These are phyloP conservation scores for Cylindrodendrum hubeiense DNA, from an alignment of 2,329 filamentous ascomycete genomes.

Conservation along the genomic window DNA sequence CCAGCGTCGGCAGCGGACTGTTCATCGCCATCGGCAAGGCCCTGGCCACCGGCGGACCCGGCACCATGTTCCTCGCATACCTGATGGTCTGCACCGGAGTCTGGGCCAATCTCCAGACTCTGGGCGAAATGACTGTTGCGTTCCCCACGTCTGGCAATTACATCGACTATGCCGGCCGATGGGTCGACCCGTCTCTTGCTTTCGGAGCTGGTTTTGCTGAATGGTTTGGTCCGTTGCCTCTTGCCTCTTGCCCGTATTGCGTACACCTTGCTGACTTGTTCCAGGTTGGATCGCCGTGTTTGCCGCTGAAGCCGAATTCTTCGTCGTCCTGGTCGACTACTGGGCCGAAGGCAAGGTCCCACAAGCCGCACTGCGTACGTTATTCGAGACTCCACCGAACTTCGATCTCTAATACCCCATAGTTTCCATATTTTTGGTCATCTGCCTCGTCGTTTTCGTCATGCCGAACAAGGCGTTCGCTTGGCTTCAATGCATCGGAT, in stretches of 20 bases:
- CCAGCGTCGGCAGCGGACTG: slow-evolving; percentile 34
- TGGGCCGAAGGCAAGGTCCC: slow-evolving; percentile 30
- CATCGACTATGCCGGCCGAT: slow-evolving; percentile 36
- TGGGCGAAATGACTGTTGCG: slow-evolving; percentile 36
- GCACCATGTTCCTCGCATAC: slow-evolving; percentile 37
- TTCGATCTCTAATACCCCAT: neutral
- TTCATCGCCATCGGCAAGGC: slow-evolving; percentile 36
- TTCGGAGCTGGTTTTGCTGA: slow-evolving; percentile 39
- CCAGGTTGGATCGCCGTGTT: slow-evolving; percentile 35
- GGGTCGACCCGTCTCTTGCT: slow-evolving; percentile 36
- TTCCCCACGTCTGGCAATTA: slow-evolving; percentile 36
- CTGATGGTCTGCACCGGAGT: slow-evolving; percentile 32
- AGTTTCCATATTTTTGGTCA: slow-evolving; percentile 31
- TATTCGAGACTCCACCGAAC: neutral
- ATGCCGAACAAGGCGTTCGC: slow-evolving; percentile 31
- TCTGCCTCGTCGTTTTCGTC: slow-evolving; percentile 29
- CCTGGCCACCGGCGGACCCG: slow-evolving; percentile 32
- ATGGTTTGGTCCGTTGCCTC: slow-evolving; percentile 32
- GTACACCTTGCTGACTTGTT: neutral
- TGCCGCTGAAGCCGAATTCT: slow-evolving; percentile 32
- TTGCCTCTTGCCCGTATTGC: neutral
- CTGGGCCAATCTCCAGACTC: slow-evolving; percentile 33
- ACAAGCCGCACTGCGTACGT: slow-evolving; percentile 19
- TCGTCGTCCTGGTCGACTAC: slow-evolving; percentile 23
- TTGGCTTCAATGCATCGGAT: slow-evolving; percentile 35